Conservation (phyloP, 495 filamentous ascomycete species). For the Rhypophila decipiens region DNA sequence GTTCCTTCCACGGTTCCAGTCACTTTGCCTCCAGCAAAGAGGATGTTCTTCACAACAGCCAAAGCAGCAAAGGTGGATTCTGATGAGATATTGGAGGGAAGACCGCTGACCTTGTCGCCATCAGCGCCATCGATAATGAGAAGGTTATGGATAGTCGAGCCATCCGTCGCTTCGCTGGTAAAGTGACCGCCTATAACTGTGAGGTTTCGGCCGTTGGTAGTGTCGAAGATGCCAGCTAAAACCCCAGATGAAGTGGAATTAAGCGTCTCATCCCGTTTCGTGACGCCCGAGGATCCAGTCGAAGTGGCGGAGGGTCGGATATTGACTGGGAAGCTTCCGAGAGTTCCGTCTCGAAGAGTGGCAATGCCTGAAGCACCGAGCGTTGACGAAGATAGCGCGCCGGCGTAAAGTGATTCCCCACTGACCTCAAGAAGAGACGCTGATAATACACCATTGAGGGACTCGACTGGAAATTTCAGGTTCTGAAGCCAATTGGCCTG, state of each 20-base stretch:
- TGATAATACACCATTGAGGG: conserved; percentile 64
- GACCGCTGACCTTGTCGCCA: conserved; percentile 59
- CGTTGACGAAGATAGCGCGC: conserved; percentile 65
- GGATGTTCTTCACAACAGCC: conserved; percentile 55
- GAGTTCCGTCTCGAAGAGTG: conserved; percentile 47
- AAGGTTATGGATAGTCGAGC: conserved; percentile 69
- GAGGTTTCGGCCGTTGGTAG: conserved; percentile 59
- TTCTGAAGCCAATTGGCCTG: conserved; percentile 83
- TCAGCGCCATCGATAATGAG: conserved; percentile 58
- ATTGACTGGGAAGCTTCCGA: conserved; percentile 55
- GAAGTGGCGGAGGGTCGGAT: conserved; percentile 41
- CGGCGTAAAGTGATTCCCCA: conserved; percentile 63
- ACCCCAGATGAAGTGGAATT: conserved; percentile 53
- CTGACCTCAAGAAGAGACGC: conserved; percentile 56
- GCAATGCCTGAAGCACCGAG: conserved; percentile 64
- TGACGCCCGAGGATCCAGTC: conserved; percentile 25
- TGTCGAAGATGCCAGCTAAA: conserved; percentile 71
- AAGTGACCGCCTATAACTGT: conserved; percentile 91
- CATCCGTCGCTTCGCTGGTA: conserved; percentile 59
- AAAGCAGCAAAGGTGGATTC: conserved; percentile 73
- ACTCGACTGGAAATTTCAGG: conserved; percentile 57
- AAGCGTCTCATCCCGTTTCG: conserved; percentile 51
- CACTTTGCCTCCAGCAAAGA: conserved; percentile 79
- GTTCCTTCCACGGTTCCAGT: conserved; percentile 60
- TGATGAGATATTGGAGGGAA: conserved; percentile 56